Evolutionary conservation across 495 filamentous ascomycete species (phyloP), one percentile per base, ranked within the genome.

Genomic region (Aspergillus sparsus): DNA sequence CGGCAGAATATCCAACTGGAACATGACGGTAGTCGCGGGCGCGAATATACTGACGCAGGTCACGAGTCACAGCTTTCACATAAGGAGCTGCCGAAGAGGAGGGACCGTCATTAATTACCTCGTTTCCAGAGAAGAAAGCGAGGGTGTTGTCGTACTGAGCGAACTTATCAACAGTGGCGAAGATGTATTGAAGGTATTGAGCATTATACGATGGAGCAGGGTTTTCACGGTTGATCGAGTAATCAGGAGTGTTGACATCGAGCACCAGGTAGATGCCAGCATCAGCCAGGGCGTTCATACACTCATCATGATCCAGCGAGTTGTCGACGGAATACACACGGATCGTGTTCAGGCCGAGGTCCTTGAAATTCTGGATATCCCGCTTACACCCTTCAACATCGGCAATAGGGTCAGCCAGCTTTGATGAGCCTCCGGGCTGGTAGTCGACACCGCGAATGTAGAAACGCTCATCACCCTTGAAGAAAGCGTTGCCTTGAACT

Each of bases 371-470:
- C 15, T 78, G 74, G 69, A 97, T 89, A 73, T 98, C 93, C 57
- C 93, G 89, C 69, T 83, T 82, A 83, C 93, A 98, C 55, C 75
- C 75, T 0, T 73, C 71, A 15, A 74, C 66, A 66, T 95, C 86
- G 52, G 91, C 86, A 51, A 98, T 86, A 46, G 93, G 93, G 66
- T 98, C 93, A 16, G 71, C 66, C 55, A 89, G 82, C 53, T 86
- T 77, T 21, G 91, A 93, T 18, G 90, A 89, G 60, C 93, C 93
- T 61, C 93, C 92, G 51, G 93, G 93, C 72, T 97, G 93, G 76
- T 96, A 97, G 80, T 97, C 93, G 63, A 98, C 87, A 70, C 93
- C 93, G 46, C 92, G 89, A 53, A 98, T 85, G 72, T 97, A 97
- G 84, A 96, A 98, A 61, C 93, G 87, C 10, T 85, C 73, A 61